Conservation (phyloP, 306 rosid genomes). For the Morella rubra region DNA sequence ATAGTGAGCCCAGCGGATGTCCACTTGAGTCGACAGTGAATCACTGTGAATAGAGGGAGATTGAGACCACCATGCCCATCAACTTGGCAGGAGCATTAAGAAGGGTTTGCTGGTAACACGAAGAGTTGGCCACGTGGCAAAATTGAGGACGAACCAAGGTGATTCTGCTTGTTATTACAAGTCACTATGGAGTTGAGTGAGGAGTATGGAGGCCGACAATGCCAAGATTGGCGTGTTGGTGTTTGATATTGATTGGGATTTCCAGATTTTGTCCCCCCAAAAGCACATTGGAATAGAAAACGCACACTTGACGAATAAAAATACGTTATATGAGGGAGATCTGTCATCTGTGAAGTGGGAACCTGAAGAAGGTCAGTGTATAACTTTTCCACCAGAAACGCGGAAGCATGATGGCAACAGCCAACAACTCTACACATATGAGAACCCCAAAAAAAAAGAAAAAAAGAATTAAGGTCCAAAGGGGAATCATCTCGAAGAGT, state of each 20-base stretch:
- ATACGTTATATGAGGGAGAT: too few relatives aligned
- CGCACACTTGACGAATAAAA: not conserved
- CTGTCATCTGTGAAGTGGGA: not conserved
- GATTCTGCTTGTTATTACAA: not conserved
- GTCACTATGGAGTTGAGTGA: not conserved
- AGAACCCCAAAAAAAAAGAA: not conserved
- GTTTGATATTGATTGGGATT: not conserved
- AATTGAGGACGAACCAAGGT: too few relatives aligned
- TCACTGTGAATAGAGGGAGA: not conserved
- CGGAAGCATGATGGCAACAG: not conserved
- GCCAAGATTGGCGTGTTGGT: not conserved
- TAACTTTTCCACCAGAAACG: not conserved
- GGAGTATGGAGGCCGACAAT: not conserved
- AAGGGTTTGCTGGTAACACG: not conserved
- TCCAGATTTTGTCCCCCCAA: not conserved
- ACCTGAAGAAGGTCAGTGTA: not conserved
- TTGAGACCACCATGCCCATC: not conserved
- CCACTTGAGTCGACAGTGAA: not conserved
- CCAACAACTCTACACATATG: conserved; percentile 5
- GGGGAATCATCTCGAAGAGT: not conserved
- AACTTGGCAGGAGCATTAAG: not conserved
- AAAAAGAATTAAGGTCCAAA: not conserved
- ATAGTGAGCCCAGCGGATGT: too few relatives aligned
- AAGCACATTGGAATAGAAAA: not conserved
- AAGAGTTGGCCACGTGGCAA: not conserved